Base-by-base conservation (phyloP, 2,329 filamentous ascomycete genomes). In the Botryotinia narcissicola region DNA sequence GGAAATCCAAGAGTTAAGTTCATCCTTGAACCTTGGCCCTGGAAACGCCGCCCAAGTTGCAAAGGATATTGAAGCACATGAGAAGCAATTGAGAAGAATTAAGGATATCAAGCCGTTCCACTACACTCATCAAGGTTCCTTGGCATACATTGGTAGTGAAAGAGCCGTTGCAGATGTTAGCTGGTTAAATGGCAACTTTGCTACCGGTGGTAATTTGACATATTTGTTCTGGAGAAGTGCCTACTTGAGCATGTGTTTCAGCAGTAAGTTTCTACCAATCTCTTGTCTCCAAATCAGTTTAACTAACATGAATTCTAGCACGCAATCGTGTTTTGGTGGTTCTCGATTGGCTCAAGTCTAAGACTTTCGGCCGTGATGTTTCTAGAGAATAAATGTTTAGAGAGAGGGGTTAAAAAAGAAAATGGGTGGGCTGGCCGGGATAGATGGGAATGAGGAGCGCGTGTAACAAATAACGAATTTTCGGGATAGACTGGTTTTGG, bases 231-330 rank as follows among this genome's bases (percentile, higher is more conserved):
- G 96, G 96, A 90, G 95, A 83, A 97, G 93, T 82, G 96, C 95
- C 72, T 99, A 99, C 84, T 87, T 99, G 83, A 98, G 94, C 88
- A 99, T 99, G 96, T 98, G 95, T 90, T 99, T 99, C 84, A 98
- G 95, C 90, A 95, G 94, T 96, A 89, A 91, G 93, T 92, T 78
- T 74, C 8, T 51, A 32, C 44, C 62, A 32, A 54, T 32, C 54
- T 61, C 9, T 71, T 25, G 67, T 48, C 29, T 57, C 46, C 16
- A 20, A 37, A 42, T 20, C 63, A 22, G 20, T 44, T 37, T 37
- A 22, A 74, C 80, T 78, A 76, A 77, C 54, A 76, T 77, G 72
- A 75, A 59, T 74, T 74, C 44, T 54, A 97, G 93, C 93, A 75
- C 94, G 96, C 80, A 99, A 99, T 87, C 92, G 96, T 82, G 89